A percentile compares a stretch with the other conserved stretches of the same genome.
These are phyloP conservation scores for Cocos nucifera DNA, from an alignment of 176 grass and related monocot genomes.

Conservation along the genomic window DNA sequence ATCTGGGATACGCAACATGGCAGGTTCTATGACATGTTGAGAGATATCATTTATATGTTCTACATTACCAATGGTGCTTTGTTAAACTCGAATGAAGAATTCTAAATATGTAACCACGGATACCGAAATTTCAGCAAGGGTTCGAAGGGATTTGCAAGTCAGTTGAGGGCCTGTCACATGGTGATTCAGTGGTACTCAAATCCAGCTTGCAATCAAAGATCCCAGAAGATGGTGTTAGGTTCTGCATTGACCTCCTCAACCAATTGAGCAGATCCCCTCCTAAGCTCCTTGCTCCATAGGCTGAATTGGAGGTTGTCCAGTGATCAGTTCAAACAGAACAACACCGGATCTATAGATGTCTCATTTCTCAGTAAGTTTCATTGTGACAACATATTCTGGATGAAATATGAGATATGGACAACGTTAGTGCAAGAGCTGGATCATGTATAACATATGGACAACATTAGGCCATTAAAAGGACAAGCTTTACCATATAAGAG, in stretches of 20 bases:
- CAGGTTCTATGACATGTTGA: too few species aligned
- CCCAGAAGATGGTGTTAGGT: conserved; percentile 23
- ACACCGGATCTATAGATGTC: conserved; percentile 92
- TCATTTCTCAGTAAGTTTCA: conserved; percentile 55
- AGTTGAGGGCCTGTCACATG: conserved; percentile 23
- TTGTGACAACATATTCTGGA: conserved; percentile 71
- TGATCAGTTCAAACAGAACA: conserved; percentile 76
- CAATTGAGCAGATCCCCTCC: conserved; percentile 96
- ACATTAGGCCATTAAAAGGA: not conserved
- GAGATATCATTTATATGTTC: too few species aligned
- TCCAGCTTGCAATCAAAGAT: conserved; percentile 66
- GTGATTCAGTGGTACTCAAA: conserved; percentile 55
- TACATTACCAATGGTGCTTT: too few species aligned
- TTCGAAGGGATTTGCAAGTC: too few species aligned
- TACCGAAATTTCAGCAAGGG: too few species aligned
- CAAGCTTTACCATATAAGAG: too few species aligned
- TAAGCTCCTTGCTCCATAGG: conserved; percentile 50
- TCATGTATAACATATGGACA: too few species aligned
- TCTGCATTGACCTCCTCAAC: conserved; percentile 48
- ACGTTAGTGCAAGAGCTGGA: not conserved
- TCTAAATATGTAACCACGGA: too few species aligned
- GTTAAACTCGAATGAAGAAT: too few species aligned
- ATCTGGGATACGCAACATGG: too few species aligned
- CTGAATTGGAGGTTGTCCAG: conserved; percentile 73
- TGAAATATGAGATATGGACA: conserved; percentile 3